Conservation (phyloP, 805 yeast genomes). For the Monosporozyma servazzii region DNA sequence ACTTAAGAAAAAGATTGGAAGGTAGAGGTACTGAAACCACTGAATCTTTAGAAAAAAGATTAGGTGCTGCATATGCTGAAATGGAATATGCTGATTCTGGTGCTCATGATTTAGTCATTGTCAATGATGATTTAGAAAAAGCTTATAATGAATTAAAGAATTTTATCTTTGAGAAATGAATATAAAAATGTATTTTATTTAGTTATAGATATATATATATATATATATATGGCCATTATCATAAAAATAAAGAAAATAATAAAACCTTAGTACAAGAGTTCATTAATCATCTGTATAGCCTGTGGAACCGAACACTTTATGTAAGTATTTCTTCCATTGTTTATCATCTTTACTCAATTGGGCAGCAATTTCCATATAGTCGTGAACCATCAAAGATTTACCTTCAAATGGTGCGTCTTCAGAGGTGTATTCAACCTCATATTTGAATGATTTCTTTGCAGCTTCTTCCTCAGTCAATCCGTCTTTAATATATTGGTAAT, state of each 20-base stretch:
- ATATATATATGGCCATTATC: no score
- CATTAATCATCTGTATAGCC: conserved; percentile 45
- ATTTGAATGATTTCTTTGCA: conserved; percentile 39
- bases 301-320: conserved; percentile 53
- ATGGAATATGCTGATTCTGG: conserved; percentile 83
- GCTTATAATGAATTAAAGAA: conserved; percentile 76
- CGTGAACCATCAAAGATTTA: conserved; percentile 47
- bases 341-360: conserved; percentile 41
- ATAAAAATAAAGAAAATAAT: background rate
- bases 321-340: conserved; percentile 49
- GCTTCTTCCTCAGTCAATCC: conserved; percentile 54
- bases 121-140: conserved; percentile 84
- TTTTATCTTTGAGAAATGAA: conserved; percentile 46
- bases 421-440: conserved; percentile 61
- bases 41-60: conserved; percentile 75
- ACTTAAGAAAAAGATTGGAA: conserved; percentile 60
- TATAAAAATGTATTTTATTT: background rate
- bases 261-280: background rate
- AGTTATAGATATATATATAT: background rate
- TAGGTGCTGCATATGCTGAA: conserved; percentile 81
- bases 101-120: conserved; percentile 81
- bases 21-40: conserved; percentile 93
- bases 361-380: conserved; percentile 53
- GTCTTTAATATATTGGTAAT: conserved; percentile 38
- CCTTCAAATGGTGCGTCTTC: conserved; percentile 48